Percentiles rank a stretch among this genome's conserved stretches.
Conservation (phyloP, 345 rosid species). For the Citrus cavaleriei region DNA sequence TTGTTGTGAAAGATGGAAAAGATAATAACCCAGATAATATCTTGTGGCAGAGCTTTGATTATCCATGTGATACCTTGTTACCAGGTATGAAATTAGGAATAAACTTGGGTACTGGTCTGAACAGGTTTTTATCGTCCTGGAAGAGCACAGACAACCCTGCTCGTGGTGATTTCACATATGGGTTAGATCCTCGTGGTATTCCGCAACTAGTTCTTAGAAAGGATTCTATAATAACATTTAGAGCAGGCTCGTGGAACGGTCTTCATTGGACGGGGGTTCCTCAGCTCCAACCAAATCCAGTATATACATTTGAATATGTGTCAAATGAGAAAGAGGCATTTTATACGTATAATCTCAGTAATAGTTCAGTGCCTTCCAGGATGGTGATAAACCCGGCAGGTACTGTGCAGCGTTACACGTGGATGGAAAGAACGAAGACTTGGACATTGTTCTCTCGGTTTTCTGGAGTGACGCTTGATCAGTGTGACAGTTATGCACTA, state of each 20-base stretch:
- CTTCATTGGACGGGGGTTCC: conserved; percentile 20
- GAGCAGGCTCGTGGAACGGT: conserved; percentile 36
- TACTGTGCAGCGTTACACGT: background rate
- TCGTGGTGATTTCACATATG: conserved; percentile 7
- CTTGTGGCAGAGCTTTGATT: conserved; percentile 57
- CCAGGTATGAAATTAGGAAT: conserved; percentile 50
- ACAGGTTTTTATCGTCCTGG: conserved; percentile 35
- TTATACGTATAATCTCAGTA: background rate
- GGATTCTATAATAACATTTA: background rate
- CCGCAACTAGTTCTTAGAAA: conserved; percentile 18
- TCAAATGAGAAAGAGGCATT: background rate
- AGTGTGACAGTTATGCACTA: conserved; percentile 3
- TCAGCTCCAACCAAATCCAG: background rate
- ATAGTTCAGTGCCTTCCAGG: background rate
- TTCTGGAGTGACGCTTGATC: background rate
- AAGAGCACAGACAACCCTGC: conserved; percentile 14
- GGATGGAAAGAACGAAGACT: background rate
- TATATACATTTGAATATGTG: background rate
- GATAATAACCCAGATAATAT: background rate
- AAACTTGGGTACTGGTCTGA: conserved; percentile 23
- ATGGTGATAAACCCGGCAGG: background rate
- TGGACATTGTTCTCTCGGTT: background rate
- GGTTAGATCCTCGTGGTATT: conserved; percentile 24
- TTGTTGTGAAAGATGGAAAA: conserved; percentile 32
- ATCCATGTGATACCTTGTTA: conserved; percentile 40